These are phyloP conservation scores for Candida sp. DNA, from an alignment of 1,139 yeast species.

Conservation along the genomic window DNA sequence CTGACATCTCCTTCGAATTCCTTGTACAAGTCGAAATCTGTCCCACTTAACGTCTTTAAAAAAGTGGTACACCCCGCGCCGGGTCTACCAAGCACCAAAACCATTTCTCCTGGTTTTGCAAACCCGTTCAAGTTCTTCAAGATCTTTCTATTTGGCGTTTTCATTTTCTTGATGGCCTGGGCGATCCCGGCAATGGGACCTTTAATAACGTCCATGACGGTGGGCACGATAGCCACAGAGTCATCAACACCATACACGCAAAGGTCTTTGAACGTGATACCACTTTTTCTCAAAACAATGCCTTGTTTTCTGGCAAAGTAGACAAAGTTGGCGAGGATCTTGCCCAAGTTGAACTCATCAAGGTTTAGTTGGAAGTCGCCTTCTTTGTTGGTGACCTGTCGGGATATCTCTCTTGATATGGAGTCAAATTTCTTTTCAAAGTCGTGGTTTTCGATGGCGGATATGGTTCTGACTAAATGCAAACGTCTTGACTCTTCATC, in stretches of 20 bases:
- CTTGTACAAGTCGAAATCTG: conserved; percentile 26
- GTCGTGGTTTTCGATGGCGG: conserved; percentile 15
- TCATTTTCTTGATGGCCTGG: conserved; percentile 13
- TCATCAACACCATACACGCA: conserved; percentile 53
- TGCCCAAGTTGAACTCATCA: conserved; percentile 16
- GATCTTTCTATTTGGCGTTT: conserved; percentile 42
- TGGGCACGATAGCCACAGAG: conserved; percentile 48
- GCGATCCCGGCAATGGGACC: conserved; percentile 32
- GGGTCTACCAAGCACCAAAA: conserved; percentile 66
- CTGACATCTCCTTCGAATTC: conserved; percentile 38
- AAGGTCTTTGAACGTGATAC: conserved; percentile 51
- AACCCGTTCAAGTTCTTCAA: conserved; percentile 43
- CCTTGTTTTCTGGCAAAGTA: conserved; percentile 38
- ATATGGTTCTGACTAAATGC: conserved; percentile 18
- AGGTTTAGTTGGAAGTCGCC: conserved; percentile 15
- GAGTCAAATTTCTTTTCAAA: conserved; percentile 13
- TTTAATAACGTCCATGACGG: conserved; percentile 50
- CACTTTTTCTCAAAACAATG: conserved; percentile 45
- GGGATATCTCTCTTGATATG: conserved; percentile 17
- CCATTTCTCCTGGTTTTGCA: conserved; percentile 62
- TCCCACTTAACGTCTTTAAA: conserved; percentile 57
- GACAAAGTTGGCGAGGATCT: conserved; percentile 17
- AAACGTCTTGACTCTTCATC: conserved; percentile 16
- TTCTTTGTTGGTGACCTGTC: conserved; percentile 16
- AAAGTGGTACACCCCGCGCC: conserved; percentile 72